Evolutionary conservation across 2,329 filamentous ascomycete genomes (phyloP), one percentile per base, ranked within the genome.

Genomic region (Teratosphaeriaceae sp.): DNA sequence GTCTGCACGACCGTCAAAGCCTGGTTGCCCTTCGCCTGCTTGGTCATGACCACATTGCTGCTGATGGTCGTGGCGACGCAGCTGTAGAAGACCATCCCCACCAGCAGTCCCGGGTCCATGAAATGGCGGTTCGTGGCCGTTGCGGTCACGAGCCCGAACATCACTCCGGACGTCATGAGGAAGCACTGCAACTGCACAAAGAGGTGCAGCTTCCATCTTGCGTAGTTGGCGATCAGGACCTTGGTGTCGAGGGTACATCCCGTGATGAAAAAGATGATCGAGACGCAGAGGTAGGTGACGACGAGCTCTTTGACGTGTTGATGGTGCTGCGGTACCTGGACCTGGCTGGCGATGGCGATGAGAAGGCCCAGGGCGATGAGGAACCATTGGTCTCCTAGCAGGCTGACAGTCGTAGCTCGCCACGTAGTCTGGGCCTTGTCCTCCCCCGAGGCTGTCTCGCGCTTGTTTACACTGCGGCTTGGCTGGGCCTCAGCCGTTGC

Each of bases 1-100:
- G 84, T 82, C 56, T 85, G 81, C 23, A 85, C 80, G 0, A 67
- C 55, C 8, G 55, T 56, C 38, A 58, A 34, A 19, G 50, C 54
- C 26, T 45, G 40, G 29, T 86, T 84, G 4, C 83, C 83, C 27
- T 81, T 78, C 0, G 83, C 78, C 29, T 78, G 72, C 16, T 80
- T 11, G 5, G 82, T 86, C 80, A 86, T 85, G 30, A 85, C 79
- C 5, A 85, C 79, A 58, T 86, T 86, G 37, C 79, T 84, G 6
- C 79, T 76, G 54, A 86, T 84, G 0, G 82, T 86, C 0, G 83
- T 87, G 1, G 83, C 82, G 3, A 84, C 76, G 55, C 77, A 82
- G n/a, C 78, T 74, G 1, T 79, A 71, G 29, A 83, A 76, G 2
- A 85, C 71, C 59, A 85, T 77, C 8, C 84, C 83, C 2, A 84